Evolutionary conservation across 306 rosid species (phyloP), one percentile per base, ranked within the genome.

Genomic region (Cucurbita argyrosperma): DNA sequence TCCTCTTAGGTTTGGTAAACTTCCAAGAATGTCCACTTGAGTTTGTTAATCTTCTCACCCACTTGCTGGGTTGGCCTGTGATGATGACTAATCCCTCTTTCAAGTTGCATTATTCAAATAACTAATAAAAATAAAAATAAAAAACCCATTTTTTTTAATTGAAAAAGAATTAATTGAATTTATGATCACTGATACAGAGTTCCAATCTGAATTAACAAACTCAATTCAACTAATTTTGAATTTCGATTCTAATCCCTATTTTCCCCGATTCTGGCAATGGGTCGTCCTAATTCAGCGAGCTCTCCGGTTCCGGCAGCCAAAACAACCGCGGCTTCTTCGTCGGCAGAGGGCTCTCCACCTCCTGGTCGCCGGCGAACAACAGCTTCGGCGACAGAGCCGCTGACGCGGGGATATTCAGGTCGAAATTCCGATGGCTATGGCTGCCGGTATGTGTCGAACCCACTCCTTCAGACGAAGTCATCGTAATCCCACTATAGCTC

Each of bases 311-410:
- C 71, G 72, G 78, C 50, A 51, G 8, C 78, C 58, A 47, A 16
- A 75, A 7, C 4, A 50, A 67, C 5, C 92, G 92, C 4, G 86
- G 92, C 72, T 86, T 89, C 83, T 91, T 89, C 37, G 76, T 79
- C 59, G 92, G 96, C 61, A 83, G 72, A 19, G 97, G 97, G 52
- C 97, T 91, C 72, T 94, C 97, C 77, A 82, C 99, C 85, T 94
- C 99, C 74, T 94, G 86, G 30, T 87, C 97, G 5, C 69, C 86
- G 45, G 76, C 47, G 60, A 81, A 77, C 3, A 64, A 75, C 0
- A 79, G 59, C 4, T 72, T 82, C n/a, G 82, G 71, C 85, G 85
- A 80, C 56, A 87, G 79, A n/a, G 88, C 97, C 10, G 92, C 87
- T 73, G 84, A 51, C 0, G 97, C 96, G 0, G 99, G 99, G 4